Conservation (phyloP, 139 green algal genomes). For the Zygnema cylindricum region DNA sequence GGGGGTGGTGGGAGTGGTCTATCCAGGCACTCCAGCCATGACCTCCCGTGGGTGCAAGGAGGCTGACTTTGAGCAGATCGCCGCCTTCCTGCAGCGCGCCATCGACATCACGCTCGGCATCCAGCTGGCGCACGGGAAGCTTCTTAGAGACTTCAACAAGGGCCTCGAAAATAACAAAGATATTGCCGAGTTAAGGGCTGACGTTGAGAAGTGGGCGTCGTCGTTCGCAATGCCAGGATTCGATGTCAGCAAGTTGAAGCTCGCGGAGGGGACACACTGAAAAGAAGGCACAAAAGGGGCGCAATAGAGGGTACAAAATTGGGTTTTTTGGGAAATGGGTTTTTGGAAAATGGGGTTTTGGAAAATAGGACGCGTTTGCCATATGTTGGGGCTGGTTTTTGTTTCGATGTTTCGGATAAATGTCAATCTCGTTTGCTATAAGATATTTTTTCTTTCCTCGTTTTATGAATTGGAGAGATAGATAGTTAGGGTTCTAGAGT, state of each 20-base stretch:
- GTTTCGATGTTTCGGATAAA: too few species aligned
- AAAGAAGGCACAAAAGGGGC: conserved; percentile 13
- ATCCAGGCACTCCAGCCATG: conserved; percentile 77
- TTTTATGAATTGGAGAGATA: too few species aligned
- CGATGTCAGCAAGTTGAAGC: conserved; percentile 20
- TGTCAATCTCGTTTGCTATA: too few species aligned
- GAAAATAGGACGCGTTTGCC: too few species aligned
- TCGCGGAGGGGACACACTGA: background rate
- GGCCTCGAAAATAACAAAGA: conserved; percentile 61
- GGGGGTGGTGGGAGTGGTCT: too few species aligned
- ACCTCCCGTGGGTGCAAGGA: conserved; percentile 77
- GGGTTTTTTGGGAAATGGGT: too few species aligned
- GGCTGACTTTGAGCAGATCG: conserved; percentile 77
- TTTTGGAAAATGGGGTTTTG: too few species aligned
- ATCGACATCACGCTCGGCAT: conserved; percentile 74
- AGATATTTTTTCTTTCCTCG: too few species aligned
- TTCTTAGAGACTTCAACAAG: conserved; percentile 86
- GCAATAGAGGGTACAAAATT: too few species aligned
- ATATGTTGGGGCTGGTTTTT: too few species aligned
- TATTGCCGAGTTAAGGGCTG: conserved; percentile 50
- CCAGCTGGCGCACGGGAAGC: conserved; percentile 76
- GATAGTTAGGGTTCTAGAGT: too few species aligned
- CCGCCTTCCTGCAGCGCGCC: conserved; percentile 75
- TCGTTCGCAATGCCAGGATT: conserved; percentile 68
- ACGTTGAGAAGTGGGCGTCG: conserved; percentile 67